These are phyloP conservation scores for barley (Hordeum vulgare) DNA, from an alignment of 176 grass and related monocot species.

Conservation along the genomic window MorexV3_pseudomolecules_assembly NC_058521.1:609610268-609610767, in stretches of 20 bases:
- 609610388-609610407: constrained; percentile 41
- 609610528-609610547: constrained; percentile 61
- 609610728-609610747: neutral
- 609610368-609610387: constrained; percentile 15
- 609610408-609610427: constrained; percentile 61
- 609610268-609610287: constrained; percentile 74
- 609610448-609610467: constrained; percentile 70
- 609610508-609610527: constrained; percentile 63
- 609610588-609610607: neutral
- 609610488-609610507: constrained; percentile 85
- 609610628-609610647: neutral
- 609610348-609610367: constrained; percentile 49
- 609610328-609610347: constrained; percentile 81
- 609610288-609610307: neutral
- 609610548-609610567: constrained; percentile 5
- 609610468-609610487: constrained; percentile 68
- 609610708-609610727: neutral
- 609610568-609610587: neutral
- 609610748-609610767: neutral
- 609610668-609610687: neutral
- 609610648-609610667: neutral
- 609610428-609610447: constrained; percentile 92
- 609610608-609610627: neutral
- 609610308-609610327: constrained; percentile 22
- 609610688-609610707: neutral